Conservation (phyloP, 2,329 filamentous ascomycete genomes). For the Ophioceras dolichostomum region DNA sequence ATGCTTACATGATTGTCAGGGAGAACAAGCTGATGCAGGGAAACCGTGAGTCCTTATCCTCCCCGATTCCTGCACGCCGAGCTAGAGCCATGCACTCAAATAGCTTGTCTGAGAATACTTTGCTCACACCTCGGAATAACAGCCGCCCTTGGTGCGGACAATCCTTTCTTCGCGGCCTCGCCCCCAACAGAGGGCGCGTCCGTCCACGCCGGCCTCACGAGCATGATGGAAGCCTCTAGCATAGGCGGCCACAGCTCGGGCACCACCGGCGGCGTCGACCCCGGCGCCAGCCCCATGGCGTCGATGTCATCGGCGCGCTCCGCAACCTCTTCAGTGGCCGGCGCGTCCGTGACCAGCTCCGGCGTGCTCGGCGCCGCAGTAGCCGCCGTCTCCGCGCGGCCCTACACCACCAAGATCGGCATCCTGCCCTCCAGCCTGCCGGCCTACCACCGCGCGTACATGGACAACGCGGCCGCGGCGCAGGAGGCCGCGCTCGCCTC, state of each 20-base stretch:
- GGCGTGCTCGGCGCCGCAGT: not conserved
- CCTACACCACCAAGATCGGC: conserved; percentile 73
- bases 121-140: too few species aligned
- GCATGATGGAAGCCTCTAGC: conserved; percentile 25
- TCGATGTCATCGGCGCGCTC: conserved; percentile 44
- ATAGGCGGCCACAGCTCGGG: conserved; percentile 13
- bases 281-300: conserved; percentile 35
- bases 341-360: conserved; percentile 13
- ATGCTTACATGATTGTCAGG: conserved; percentile 94
- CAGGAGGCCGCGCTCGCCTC: conserved; percentile 25
- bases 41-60: conserved; percentile 58
- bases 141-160: conserved; percentile 36
- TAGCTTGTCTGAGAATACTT: too few species aligned
- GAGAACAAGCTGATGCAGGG: conserved; percentile 97
- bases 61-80: too few species aligned
- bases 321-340: conserved; percentile 33
- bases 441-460: conserved; percentile 80
- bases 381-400: conserved; percentile 26
- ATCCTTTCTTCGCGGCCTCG: conserved; percentile 27
- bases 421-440: conserved; percentile 86
- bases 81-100: too few species aligned
- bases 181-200: conserved; percentile 37
- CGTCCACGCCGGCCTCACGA: conserved; percentile 42
- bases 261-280: conserved; percentile 15
- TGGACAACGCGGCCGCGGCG: conserved; percentile 56